Evolutionary conservation across 345 rosid genomes (phyloP).

Genomic region (Sapria himalayana): DNA sequence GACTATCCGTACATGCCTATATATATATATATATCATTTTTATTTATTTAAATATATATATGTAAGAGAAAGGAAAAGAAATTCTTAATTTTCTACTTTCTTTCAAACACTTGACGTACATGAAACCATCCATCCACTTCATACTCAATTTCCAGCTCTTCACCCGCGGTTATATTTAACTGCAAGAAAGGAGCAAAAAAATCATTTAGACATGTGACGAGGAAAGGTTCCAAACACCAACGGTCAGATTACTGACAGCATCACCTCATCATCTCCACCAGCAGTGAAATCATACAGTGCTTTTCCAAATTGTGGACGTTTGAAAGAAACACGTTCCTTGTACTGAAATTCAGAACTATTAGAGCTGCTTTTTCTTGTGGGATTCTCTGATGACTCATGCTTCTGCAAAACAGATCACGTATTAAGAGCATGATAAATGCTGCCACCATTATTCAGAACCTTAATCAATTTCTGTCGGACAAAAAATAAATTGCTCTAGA

Average conservation of each 20-base stretch:
- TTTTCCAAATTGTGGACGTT: slow-evolving; percentile 42
- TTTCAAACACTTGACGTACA: no score
- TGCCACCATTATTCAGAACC: no score
- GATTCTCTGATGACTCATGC: slow-evolving; percentile 59
- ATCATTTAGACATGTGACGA: neutral
- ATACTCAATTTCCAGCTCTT: slow-evolving; percentile 77
- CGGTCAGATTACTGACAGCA: slow-evolving; percentile 2
- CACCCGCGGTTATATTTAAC: slow-evolving; percentile 85
- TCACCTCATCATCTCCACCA: slow-evolving; percentile 98
- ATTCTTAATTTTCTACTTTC: no score
- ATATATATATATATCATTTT: no score
- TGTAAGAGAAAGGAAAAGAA: no score
- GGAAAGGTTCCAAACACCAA: neutral
- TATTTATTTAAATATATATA: no score
- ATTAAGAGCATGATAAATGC: slow-evolving; percentile 65
- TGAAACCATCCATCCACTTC: slow-evolving; percentile 99
- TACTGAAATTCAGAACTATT: slow-evolving; percentile 49
- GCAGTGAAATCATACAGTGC: slow-evolving; percentile 95
- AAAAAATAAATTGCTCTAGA: no score
- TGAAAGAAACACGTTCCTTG: slow-evolving; percentile 36
- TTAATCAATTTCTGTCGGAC: no score
- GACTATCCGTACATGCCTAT: neutral
- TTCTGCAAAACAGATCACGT: slow-evolving; percentile 40
- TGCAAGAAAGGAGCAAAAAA: slow-evolving; percentile 21
- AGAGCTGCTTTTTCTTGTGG: slow-evolving; percentile 37